These are phyloP conservation scores for Claviceps spartinae DNA, from an alignment of 2,329 filamentous ascomycete genomes.

Conservation along the genomic window DNA sequence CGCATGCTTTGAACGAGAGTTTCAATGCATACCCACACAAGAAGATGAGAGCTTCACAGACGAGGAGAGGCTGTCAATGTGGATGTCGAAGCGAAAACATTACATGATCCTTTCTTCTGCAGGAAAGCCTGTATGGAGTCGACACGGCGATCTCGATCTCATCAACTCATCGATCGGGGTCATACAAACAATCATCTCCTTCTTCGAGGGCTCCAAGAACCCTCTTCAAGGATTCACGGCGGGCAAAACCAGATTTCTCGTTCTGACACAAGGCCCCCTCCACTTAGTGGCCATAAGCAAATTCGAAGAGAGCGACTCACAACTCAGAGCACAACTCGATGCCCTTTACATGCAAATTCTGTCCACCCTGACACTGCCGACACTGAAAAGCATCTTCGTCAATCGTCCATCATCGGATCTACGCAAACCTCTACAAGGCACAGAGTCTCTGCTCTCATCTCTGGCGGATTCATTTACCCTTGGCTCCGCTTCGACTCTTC, in stretches of 20 bases:
- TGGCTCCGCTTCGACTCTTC: slow-evolving; percentile 75
- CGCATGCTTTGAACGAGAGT: slow-evolving; percentile 60
- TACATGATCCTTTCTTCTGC: slow-evolving; percentile 93
- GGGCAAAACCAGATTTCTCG: slow-evolving; percentile 73
- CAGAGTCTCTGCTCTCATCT: slow-evolving; percentile 79
- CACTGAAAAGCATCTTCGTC: slow-evolving; percentile 73
- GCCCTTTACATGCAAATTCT: slow-evolving; percentile 97
- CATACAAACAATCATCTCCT: slow-evolving; percentile 94
- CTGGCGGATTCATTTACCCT: slow-evolving; percentile 88
- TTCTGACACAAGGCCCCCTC: slow-evolving; percentile 71
- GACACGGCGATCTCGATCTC: slow-evolving; percentile 78
- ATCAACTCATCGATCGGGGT: slow-evolving; percentile 92
- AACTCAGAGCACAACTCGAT: slow-evolving; percentile 77
- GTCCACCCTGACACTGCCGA: slow-evolving; percentile 83
- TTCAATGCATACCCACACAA: slow-evolving; percentile 56
- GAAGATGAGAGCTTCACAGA: slow-evolving; percentile 28
- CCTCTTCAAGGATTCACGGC: slow-evolving; percentile 73
- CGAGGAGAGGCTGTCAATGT: slow-evolving; percentile 52
- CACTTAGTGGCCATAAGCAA: slow-evolving; percentile 90
- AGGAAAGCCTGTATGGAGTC: slow-evolving; percentile 92
- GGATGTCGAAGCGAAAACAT: slow-evolving; percentile 91
- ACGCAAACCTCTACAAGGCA: slow-evolving; percentile 77
- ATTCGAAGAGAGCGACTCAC: slow-evolving; percentile 80
- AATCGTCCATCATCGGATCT: slow-evolving; percentile 89
- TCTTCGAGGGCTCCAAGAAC: slow-evolving; percentile 73